These are phyloP conservation scores for Microthyrium microscopicum DNA, from an alignment of 2,329 filamentous ascomycete species.

Conservation along the genomic window DNA sequence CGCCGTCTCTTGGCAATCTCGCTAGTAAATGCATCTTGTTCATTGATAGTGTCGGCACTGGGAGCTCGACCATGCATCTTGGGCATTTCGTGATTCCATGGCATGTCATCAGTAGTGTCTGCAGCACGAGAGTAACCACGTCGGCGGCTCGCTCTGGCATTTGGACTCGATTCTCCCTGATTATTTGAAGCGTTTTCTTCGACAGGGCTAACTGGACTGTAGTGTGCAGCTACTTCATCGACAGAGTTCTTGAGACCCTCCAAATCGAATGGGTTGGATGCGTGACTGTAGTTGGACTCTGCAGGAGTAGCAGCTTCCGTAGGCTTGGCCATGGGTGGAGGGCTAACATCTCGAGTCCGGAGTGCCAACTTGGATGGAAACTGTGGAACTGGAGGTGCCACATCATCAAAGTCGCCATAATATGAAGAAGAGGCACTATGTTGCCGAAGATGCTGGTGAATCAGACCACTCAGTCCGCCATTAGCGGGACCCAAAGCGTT, in stretches of 20 bases:
- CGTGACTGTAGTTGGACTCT: conserved; percentile 31
- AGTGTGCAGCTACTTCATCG: conserved; percentile 21
- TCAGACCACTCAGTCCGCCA: conserved; percentile 57
- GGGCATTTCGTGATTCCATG: conserved; percentile 33
- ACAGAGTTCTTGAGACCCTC: conserved; percentile 36
- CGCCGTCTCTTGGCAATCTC: conserved; percentile 55
- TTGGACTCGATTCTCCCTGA: background rate
- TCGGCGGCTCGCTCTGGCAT: background rate
- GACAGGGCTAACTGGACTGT: conserved; percentile 20
- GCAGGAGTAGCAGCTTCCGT: conserved; percentile 23
- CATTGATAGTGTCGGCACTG: conserved; percentile 35
- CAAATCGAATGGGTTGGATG: conserved; percentile 39
- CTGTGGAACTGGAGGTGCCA: conserved; percentile 25
- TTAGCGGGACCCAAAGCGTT: background rate
- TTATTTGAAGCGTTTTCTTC: conserved; percentile 12
- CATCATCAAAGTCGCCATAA: conserved; percentile 31
- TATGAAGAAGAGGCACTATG: conserved; percentile 71
- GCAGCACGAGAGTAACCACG: background rate
- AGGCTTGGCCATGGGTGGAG: conserved; percentile 15
- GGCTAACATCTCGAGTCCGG: conserved; percentile 16
- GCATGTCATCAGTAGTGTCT: background rate
- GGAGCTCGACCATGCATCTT: conserved; percentile 29
- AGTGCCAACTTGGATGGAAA: conserved; percentile 18
- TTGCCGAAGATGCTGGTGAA: conserved; percentile 68
- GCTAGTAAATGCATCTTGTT: conserved; percentile 54